Evolutionary conservation across 805 yeast species (phyloP).

Genomic region (Candida loeiensis): DNA sequence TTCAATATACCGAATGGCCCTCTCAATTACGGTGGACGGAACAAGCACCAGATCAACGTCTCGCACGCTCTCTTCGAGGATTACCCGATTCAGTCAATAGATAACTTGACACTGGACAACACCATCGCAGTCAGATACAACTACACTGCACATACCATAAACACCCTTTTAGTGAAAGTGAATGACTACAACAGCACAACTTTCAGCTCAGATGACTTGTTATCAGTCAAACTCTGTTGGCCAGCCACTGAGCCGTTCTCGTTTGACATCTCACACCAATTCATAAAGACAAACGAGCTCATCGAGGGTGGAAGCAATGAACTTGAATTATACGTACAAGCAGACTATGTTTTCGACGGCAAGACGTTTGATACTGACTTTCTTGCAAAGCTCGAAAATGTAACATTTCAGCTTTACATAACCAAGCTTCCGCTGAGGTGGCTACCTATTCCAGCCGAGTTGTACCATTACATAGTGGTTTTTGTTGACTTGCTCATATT

Average conservation of each 20-base stretch:
- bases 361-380: conserved; percentile 15
- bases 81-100: conserved; percentile 23
- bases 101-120: conserved; percentile 13
- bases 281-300: conserved; percentile 15
- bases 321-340: conserved; percentile 18
- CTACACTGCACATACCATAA: conserved; percentile 7
- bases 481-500: conserved; percentile 20
- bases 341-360: conserved; percentile 21
- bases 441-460: conserved; percentile 34
- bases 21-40: conserved; percentile 1
- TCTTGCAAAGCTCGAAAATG: conserved; percentile 10
- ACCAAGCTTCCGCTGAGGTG: conserved; percentile 23
- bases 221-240: conserved; percentile 35
- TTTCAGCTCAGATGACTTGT: conserved; percentile 22
- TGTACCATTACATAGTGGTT: conserved; percentile 25
- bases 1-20: conserved; percentile 27
- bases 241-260: conserved; percentile 31
- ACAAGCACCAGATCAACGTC: conserved; percentile 16
- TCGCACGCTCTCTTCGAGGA: conserved; percentile 21
- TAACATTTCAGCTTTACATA: conserved; percentile 24
- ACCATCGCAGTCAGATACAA: conserved; percentile 8
- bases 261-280: conserved; percentile 22
- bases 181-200: conserved; percentile 32
- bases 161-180: conserved; percentile 25
- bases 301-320: neutral